A percentile compares a stretch with the other conserved stretches of the same genome.
Evolutionary conservation across 495 filamentous ascomycete species (phyloP).

Genomic region (Aspergillus baeticus): DNA sequence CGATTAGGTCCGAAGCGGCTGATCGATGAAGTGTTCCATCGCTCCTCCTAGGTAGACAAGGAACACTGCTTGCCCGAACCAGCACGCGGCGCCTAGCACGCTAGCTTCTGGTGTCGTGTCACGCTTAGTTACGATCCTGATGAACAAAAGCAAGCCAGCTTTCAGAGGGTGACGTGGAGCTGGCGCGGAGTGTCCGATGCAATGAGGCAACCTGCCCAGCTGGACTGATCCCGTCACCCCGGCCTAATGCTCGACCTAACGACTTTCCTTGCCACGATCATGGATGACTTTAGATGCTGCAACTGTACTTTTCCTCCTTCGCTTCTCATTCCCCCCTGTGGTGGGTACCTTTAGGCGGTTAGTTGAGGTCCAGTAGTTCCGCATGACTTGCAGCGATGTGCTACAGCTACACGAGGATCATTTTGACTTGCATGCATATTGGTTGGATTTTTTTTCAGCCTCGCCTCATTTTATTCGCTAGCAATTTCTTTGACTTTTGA

Average conservation of each 20-base stretch:
- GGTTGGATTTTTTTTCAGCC: slow-evolving; percentile 16
- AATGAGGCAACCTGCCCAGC: slow-evolving; percentile 4
- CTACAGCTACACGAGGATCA: slow-evolving; percentile 19
- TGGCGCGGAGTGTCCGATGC: background rate
- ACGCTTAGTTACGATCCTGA: background rate
- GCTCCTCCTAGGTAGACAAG: slow-evolving; percentile 37
- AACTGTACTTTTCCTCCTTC: slow-evolving; percentile 1
- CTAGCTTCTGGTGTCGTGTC: background rate
- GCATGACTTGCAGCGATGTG: slow-evolving; percentile 15
- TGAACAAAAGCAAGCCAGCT: background rate
- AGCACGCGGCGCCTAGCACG: background rate
- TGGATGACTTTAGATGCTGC: background rate
- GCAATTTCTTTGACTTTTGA: background rate
- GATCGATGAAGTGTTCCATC: slow-evolving; percentile 77
- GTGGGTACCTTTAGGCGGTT: background rate
- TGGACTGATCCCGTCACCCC: background rate
- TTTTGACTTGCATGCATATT: slow-evolving; percentile 13
- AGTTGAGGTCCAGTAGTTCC: slow-evolving; percentile 10
- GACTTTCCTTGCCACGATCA: slow-evolving; percentile 4
- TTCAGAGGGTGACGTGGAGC: slow-evolving; percentile 10
- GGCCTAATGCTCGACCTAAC: slow-evolving; percentile 8
- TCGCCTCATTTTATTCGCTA: slow-evolving; percentile 10
- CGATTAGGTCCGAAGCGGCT: slow-evolving; percentile 68
- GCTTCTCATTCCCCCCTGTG: background rate
- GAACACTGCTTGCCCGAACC: background rate